Base-by-base conservation (phyloP, 805 yeast species). In the Wickerhamomyces chaumierensis region DNA sequence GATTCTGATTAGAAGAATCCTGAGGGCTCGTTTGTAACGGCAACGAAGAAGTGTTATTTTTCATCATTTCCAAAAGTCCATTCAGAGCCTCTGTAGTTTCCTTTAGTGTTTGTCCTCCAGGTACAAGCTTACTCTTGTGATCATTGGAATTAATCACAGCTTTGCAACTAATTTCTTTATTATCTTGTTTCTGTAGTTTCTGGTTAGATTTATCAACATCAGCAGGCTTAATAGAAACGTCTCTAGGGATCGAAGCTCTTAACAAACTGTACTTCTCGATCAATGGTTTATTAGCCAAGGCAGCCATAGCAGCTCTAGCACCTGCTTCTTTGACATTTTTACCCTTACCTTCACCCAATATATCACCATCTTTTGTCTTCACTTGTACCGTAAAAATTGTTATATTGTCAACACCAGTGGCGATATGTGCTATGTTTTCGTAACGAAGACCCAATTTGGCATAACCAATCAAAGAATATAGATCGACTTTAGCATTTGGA, bases 271-370 rank as follows among this genome's bases (percentile, higher is more conserved):
- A 84, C 49, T 78, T 78, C 43, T 81, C 88, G 35, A 86, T 63
- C 23, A 74, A 41, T 0, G 62, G 63, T 33, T 69, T 71, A 44
- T 84, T 75, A 11, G 62, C 58, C 35, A 90, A 61, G 0, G 90
- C 95, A 37, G 66, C 63, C 78, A 79, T 80, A 0, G 98, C 98
- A 0, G 96, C 96, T 39, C 80, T 65, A 18, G 74, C 57, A 0
- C 95, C 92, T 0, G 96, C 97, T 21, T 75, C 79, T 55, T 81
- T 83, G 3, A 68, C 63, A 44, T 74, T 79, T 18, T 71, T 66
- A 2, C 84, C 97, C 6, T 58, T 62, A 4, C 96, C 97, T 3
- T 57, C 59, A 0, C 95, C 95, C 18, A 90, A 51, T 1, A 66
- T 62, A 3, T 73, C 63, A 17, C 78, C 86, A 39, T 69, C 74